Evolutionary conservation across 1,139 yeast species (phyloP), one percentile per base, ranked within the genome.

Genomic region (Kodamaea sp.): DNA sequence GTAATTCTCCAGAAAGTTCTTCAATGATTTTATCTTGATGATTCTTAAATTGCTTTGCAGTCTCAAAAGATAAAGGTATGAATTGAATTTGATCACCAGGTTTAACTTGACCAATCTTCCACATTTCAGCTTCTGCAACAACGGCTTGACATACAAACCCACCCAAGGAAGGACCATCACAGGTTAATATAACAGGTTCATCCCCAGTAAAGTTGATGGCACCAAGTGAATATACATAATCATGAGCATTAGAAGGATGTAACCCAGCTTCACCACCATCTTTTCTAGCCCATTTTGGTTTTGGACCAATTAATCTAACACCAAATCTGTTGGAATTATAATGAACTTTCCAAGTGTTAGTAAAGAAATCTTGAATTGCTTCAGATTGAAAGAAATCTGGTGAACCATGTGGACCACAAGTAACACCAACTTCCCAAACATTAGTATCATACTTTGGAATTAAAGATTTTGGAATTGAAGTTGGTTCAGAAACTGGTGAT

Each of bases 261-360:
- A 90, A 71, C 42, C 98, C 98, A 44, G 95, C 97, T 58, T 89
- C 96, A 41, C 97, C 98, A 65, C 97, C 98, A 62, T 89, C 96
- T n/a, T 75, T 62, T 67, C 97, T 80, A 7, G 97, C 96, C 97
- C 97, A 92, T 57, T 78, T 75, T 7, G 97, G 98, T 62, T 89
- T 90, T 43, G 97, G 97, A 35, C 97, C 98, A 48, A 86, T 81
- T 51, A 92, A 72, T 59, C 97, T 79, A 32, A 92, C 95, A 59
- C 97, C 98, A 63, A 90, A 90, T 63, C 97, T 77, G 65, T 92
- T 92, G 30, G 97, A 89, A 66, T 92, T 92, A 71, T 92, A 92
- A 61, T 92, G 97, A 35, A 90, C 90, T 63, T 89, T 90, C 97
- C 97, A 90, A 47, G 78, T 78, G 38, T 80, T 75, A 5, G 70